Conservation (phyloP, 2,329 filamentous ascomycete species). For the Monosporascus cannonballus region DNA sequence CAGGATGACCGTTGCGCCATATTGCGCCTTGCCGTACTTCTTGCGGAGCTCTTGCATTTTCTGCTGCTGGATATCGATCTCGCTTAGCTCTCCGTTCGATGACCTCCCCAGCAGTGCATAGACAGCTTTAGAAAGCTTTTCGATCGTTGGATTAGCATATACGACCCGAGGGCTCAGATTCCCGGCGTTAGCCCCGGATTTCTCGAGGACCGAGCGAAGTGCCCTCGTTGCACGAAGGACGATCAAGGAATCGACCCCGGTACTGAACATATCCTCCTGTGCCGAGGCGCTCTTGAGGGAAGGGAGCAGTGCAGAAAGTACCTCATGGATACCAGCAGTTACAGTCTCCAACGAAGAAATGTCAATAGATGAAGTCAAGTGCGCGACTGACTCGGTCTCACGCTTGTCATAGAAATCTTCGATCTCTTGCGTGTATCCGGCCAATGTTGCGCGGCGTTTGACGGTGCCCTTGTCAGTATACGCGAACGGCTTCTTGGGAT, state of each 20-base stretch:
- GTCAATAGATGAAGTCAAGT: constrained; percentile 10
- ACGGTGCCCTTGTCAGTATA: constrained; percentile 40
- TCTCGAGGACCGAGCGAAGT: not conserved
- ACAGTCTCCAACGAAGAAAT: constrained; percentile 17
- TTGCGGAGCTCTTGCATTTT: constrained; percentile 8
- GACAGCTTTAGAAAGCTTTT: not conserved
- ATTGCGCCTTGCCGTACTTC: constrained; percentile 10
- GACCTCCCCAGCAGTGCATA: not conserved
- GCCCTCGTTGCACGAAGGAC: not conserved
- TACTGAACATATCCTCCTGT: constrained; percentile 19
- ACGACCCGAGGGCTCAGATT: constrained; percentile 15
- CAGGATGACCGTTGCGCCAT: constrained; percentile 26
- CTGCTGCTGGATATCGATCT: not conserved
- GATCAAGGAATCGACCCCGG: constrained; percentile 26
- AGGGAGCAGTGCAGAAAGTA: constrained; percentile 14
- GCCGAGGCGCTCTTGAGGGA: constrained; percentile 7
- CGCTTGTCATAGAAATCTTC: constrained; percentile 34
- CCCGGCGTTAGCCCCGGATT: not conserved
- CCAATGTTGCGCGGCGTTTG: constrained; percentile 32
- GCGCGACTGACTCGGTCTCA: constrained; percentile 6
- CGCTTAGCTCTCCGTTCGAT: not conserved
- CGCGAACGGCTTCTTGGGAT: constrained; percentile 35
- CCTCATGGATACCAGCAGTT: constrained; percentile 10
- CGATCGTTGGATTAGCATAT: constrained; percentile 20
- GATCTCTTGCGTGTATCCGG: constrained; percentile 38